Percentiles rank a stretch among this genome's conserved stretches.
phyloP scores from a whole-genome alignment of 2,329 filamentous ascomycete species.

The Trichoderma pleuroti region DNA sequence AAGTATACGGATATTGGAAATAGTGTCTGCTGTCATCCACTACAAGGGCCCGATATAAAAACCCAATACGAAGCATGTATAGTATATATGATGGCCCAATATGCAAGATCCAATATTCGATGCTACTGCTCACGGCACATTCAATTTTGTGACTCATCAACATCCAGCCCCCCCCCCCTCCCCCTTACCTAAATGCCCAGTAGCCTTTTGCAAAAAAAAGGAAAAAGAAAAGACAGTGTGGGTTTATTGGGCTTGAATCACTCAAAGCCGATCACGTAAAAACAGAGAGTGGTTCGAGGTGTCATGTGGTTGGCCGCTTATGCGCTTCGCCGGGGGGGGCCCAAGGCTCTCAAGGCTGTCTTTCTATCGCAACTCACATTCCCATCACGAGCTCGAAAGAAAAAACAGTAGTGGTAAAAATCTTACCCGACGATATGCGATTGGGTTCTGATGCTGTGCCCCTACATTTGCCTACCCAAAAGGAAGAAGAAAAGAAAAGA shows the following conservation, averaged over 20 bases:
- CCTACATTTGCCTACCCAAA: background rate
- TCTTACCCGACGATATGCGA: constrained; percentile 3
- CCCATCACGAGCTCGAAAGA: background rate
- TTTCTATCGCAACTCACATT: background rate
- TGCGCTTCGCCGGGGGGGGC: constrained; percentile 2
- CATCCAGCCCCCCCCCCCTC: background rate
- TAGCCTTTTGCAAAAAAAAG: background rate
- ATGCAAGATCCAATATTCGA: background rate
- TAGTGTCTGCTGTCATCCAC: background rate
- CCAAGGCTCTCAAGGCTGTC: background rate
- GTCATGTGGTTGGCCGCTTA: constrained; percentile 12
- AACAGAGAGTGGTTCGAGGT: background rate
- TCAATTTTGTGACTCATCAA: background rate
- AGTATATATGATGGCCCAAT: background rate
- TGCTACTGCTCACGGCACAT: background rate
- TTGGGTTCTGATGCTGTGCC: background rate
- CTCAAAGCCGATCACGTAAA: background rate
- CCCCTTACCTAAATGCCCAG: background rate
- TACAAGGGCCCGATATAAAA: background rate
- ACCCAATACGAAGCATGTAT: background rate
- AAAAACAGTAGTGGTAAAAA: background rate
- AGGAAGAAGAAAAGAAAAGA: background rate
- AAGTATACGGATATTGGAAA: background rate
- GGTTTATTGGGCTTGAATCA: background rate
- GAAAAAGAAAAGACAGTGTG: background rate